Conservation (phyloP, 1,284 basidiomycete species). For the Cutaneotrichosporon cavernicola region DNA sequence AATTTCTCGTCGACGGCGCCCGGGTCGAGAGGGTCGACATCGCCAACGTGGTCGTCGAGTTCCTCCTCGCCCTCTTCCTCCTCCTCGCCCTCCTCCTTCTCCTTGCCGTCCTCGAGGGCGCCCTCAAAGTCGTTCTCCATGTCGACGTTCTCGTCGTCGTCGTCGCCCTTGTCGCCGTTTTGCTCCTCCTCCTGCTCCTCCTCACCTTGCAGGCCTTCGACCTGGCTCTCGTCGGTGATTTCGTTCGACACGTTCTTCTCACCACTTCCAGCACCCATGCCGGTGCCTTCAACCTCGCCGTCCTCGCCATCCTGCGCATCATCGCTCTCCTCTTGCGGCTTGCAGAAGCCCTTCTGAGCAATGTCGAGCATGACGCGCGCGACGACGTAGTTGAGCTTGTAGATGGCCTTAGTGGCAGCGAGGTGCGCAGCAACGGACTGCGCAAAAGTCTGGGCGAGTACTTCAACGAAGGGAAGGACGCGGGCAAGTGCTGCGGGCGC, state of each 20-base stretch:
- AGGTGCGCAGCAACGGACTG: conserved; percentile 28
- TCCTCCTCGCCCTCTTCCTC: conserved; percentile 60
- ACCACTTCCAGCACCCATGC: conserved; percentile 81
- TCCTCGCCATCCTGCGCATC: conserved; percentile 58
- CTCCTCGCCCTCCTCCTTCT: conserved; percentile 61
- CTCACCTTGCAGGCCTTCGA: conserved; percentile 84
- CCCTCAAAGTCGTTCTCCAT: conserved; percentile 69
- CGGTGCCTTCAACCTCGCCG: conserved; percentile 65
- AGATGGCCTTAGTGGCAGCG: conserved; percentile 63
- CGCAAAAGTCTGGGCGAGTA: conserved; percentile 62
- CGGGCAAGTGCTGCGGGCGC: conserved; percentile 35
- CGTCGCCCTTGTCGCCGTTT: conserved; percentile 58
- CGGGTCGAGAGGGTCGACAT: conserved; percentile 83
- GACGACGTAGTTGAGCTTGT: conserved; percentile 81
- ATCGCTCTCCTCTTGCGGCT: conserved; percentile 68
- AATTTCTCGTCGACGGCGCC: conserved; percentile 91
- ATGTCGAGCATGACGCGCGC: conserved; percentile 72
- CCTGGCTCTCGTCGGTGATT: conserved; percentile 91
- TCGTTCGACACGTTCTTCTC: conserved; percentile 85
- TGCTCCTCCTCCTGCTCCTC: conserved; percentile 57
- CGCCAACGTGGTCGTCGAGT: conserved; percentile 79
- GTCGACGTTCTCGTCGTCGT: conserved; percentile 65
- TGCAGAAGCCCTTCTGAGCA: conserved; percentile 87
- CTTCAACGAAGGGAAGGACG: conserved; percentile 53
- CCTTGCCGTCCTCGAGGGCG: conserved; percentile 71